These are phyloP conservation scores for Aurinia saxatilis DNA, from an alignment of 345 rosid species.

Conservation along the genomic window DNA sequence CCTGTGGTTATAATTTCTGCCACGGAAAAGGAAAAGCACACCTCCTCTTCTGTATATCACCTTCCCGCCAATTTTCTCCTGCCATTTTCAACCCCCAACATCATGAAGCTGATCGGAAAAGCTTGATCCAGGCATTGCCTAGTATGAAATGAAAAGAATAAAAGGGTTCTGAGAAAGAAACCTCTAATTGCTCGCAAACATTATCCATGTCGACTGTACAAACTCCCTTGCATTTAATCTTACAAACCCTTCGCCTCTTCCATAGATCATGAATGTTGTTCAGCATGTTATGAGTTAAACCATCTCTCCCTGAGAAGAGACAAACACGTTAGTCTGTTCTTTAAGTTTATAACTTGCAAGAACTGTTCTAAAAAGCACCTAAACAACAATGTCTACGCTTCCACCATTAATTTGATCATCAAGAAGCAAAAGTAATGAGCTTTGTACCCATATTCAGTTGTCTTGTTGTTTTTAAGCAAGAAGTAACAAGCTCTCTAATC, in stretches of 20 bases:
- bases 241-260: constrained; percentile 84
- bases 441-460: constrained; percentile 82
- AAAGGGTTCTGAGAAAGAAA: constrained; percentile 9
- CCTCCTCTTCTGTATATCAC: constrained; percentile 74
- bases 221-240: constrained; percentile 90
- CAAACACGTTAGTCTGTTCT: not conserved
- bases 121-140: not conserved
- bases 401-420: not conserved
- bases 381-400: not conserved
- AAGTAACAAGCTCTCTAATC: constrained; percentile 48
- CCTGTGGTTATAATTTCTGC: constrained; percentile 85
- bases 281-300: constrained; percentile 91
- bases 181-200: constrained; percentile 89
- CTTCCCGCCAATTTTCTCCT: constrained; percentile 93
- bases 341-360: not conserved
- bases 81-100: constrained; percentile 20
- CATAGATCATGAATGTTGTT: constrained; percentile 85
- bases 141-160: not conserved
- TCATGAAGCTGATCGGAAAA: not conserved
- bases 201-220: constrained; percentile 93
- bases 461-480: constrained; percentile 49
- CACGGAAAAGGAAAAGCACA: constrained; percentile 70
- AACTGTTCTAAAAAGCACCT: not conserved
- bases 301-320: constrained; percentile 77
- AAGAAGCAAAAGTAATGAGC: not conserved